phyloP scores from a whole-genome alignment of 371 early-diverging fungal genomes.

The Mortierella sp. region DNA sequence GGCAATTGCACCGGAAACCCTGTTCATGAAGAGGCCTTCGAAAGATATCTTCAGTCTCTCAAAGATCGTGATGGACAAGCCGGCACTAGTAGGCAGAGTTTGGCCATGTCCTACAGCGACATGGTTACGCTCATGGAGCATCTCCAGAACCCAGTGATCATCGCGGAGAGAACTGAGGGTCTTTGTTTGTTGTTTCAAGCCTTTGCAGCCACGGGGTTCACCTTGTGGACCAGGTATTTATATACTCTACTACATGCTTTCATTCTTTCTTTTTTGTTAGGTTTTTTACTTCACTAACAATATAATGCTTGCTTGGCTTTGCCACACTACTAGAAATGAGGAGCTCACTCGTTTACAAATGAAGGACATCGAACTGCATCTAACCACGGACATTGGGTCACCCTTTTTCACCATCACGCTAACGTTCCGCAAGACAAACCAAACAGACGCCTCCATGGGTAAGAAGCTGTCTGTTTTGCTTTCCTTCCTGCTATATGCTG shows the following conservation, averaged over 20 bases:
- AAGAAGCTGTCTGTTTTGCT: too few species aligned
- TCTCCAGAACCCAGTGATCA: too few species aligned
- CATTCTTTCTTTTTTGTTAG: neutral
- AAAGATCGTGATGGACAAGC: too few species aligned
- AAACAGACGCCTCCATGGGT: slow-evolving; percentile 11
- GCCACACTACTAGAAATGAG: slow-evolving; percentile 8
- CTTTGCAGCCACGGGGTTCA: too few species aligned
- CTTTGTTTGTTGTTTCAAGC: too few species aligned
- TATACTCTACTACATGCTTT: too few species aligned
- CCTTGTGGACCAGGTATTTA: too few species aligned
- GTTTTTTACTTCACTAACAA: neutral
- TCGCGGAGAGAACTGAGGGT: too few species aligned
- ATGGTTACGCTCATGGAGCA: too few species aligned
- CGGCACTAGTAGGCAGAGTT: too few species aligned
- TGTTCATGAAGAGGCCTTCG: slow-evolving; percentile 9
- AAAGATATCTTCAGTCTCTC: neutral
- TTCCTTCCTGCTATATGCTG: neutral
- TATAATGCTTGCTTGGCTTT: neutral
- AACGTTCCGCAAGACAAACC: slow-evolving; percentile 23
- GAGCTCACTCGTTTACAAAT: slow-evolving; percentile 3
- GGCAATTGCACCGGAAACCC: slow-evolving; percentile 22
- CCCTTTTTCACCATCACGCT: slow-evolving; percentile 20
- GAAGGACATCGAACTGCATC: neutral
- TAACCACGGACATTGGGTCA: neutral
- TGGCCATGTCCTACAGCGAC: too few species aligned